Base-by-base conservation (phyloP, 257 asterid species). In the Plantago ovata region DNA sequence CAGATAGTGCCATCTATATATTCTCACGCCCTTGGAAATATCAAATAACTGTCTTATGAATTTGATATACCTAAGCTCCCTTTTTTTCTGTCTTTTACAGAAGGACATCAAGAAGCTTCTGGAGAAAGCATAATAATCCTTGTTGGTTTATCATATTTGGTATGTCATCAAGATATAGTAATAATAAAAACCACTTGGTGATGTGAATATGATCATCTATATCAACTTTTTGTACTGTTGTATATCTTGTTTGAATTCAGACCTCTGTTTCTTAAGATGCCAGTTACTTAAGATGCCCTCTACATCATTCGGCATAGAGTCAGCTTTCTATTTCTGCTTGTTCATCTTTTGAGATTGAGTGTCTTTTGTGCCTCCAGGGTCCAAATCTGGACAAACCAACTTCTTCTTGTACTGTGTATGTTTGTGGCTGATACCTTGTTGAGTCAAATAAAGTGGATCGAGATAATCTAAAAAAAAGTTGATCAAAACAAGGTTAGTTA, bases 51-150 rank as follows among this genome's bases (percentile, higher is more conserved):
- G 18, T 33, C 9, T 4, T 33, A 20, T 54, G 44, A 36, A 18
- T 14, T 13, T 16, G 41, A 21, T 9, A 33, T 28, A 19, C 9
- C 22, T 18, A 2, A 12, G 5, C 10, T 49, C 54, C n/a, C 43
- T 15, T 14, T 13, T 39, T 20, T 39, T 20, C 11, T 38, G 12
- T 19, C 0, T 14, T 5, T 62, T 77, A 85, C 95, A 90, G 98
- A 87, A 87, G 79, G 95, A 87, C 56, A 77, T 90, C 53, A 87
- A 87, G 88, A 84, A 90, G 74, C 96, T 90, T 42, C 69, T 90
- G 62, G 91, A 67, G 60, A 70, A 67, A 21, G 84, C 80, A 8
- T 75, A 66, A 79, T 57, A 8, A 28, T 48, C 11, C 20, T 23
- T 21, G 6, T n/a, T n/a, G n/a, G n/a, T n/a, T n/a, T n/a, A n/a